A percentile compares a stretch with the other conserved stretches of the same genome.
Evolutionary conservation across 1,139 yeast genomes (phyloP).

Genomic region (Yamadazyma triangularis): DNA sequence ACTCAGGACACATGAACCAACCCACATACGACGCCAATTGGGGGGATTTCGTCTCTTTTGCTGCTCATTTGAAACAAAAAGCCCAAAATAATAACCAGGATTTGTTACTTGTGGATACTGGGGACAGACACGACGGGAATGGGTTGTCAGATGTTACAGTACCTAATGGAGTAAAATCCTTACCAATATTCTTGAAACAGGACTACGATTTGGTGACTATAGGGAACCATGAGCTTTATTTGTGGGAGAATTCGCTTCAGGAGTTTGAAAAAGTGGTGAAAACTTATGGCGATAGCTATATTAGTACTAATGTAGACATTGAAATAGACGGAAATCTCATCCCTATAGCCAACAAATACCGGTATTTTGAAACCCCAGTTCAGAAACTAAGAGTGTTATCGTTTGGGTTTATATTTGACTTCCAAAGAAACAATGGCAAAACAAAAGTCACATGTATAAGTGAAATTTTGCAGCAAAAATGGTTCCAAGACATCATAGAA

Average conservation of each 20-base stretch:
- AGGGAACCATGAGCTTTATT: slow-evolving; percentile 91
- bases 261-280: slow-evolving; percentile 61
- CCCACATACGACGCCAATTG: slow-evolving; percentile 76
- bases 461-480: slow-evolving; percentile 50
- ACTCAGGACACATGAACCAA: slow-evolving; percentile 80
- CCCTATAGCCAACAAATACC: slow-evolving; percentile 64
- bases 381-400: slow-evolving; percentile 54
- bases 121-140: slow-evolving; percentile 94
- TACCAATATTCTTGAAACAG: slow-evolving; percentile 57
- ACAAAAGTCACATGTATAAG: slow-evolving; percentile 63
- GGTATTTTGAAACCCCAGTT: slow-evolving; percentile 61
- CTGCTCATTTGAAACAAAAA: slow-evolving; percentile 40
- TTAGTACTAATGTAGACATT: slow-evolving; percentile 80
- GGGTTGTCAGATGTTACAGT: slow-evolving; percentile 77
- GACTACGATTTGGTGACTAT: slow-evolving; percentile 78
- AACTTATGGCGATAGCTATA: slow-evolving; percentile 60
- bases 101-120: slow-evolving; percentile 74
- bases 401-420: slow-evolving; percentile 79
- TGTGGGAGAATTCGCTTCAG: slow-evolving; percentile 57
- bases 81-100: slow-evolving; percentile 53
- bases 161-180: slow-evolving; percentile 65
- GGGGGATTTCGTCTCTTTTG: slow-evolving; percentile 86
- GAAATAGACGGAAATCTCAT: slow-evolving; percentile 44
- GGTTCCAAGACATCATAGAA: slow-evolving; percentile 58
- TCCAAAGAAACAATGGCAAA: slow-evolving; percentile 53